Evolutionary conservation across 2,329 filamentous ascomycete genomes (phyloP), one percentile per base, ranked within the genome.

Genomic region (Ustilaginoidea virens): DNA sequence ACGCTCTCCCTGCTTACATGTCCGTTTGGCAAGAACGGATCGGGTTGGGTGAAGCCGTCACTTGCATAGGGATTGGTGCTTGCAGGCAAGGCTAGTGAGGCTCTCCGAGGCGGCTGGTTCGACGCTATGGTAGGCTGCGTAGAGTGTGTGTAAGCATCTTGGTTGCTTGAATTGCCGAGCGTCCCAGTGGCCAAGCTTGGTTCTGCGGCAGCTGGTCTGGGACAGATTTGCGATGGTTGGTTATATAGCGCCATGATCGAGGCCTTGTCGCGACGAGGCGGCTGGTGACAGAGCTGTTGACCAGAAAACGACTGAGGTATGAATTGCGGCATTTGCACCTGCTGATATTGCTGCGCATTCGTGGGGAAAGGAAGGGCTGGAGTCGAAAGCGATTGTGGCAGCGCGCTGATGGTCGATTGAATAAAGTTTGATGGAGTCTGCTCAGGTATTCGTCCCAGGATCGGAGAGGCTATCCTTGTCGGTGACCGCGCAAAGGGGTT

Each of bases 221-320:
- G 51, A 4, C 64, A 60, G 1, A 61, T 55, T 19, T 63, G 50
- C 28, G 71, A 63, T 6, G 68, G 61, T 22, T 74, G 67, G 45
- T 69, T 74, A 43, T 81, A 87, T 8, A 90, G 53, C 5, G 80
- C 76, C 49, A 87, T 60, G 34, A 90, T 87, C 4, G 76, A 76
- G 3, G 69, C 70, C 37, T 80, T 86, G 42, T 83, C 72, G 17
- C 74, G 63, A 18, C 66, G 58, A 23, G 58, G 56, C 11, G 37
- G 41, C 13, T 41, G 45, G 29, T 36, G 44, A 17, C n/a, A 21
- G 14, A 25, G 13, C 13, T 25, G 14, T 9, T 10, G 12, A 5
- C 7, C 14, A 25, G 15, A 15, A 8, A n/a, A n/a, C n/a, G n/a
- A n/a, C n/a, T n/a, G n/a, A n/a, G n/a, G n/a, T n/a, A n/a, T n/a